Conservation (phyloP, 768 basidiomycete species). For the Agaricus subrufescens region DNA sequence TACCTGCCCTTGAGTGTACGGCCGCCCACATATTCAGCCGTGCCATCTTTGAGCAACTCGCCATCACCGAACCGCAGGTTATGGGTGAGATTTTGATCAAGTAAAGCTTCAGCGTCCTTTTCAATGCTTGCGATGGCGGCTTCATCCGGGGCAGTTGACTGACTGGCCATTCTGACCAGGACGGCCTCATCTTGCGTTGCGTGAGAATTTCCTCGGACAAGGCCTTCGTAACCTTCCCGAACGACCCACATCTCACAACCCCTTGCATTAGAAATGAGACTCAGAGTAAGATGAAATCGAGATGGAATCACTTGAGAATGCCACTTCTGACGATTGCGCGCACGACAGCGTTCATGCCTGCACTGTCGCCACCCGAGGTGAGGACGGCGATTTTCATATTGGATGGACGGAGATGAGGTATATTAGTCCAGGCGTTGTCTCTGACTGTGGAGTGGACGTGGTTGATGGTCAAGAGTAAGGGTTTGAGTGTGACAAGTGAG, state of each 20-base stretch:
- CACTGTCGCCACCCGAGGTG: conserved; percentile 96
- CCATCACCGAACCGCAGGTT: conserved; percentile 86
- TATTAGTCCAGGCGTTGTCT: not conserved
- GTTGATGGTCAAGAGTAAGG: not conserved
- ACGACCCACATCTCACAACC: conserved; percentile 96
- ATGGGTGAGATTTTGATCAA: conserved; percentile 43
- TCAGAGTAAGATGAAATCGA: not conserved
- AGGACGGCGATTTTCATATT: conserved; percentile 89
- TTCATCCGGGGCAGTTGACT: conserved; percentile 12
- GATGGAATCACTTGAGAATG: conserved; percentile 70
- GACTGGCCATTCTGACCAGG: conserved; percentile 17
- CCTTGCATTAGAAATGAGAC: conserved; percentile 35
- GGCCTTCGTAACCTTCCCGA: conserved; percentile 97
- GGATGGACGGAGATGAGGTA: not conserved
- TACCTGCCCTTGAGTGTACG: conserved; percentile 84
- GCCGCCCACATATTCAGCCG: conserved; percentile 64
- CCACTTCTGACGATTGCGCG: conserved; percentile 90
- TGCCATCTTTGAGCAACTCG: conserved; percentile 71
- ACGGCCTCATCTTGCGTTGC: conserved; percentile 16
- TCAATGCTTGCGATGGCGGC: conserved; percentile 19
- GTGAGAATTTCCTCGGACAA: conserved; percentile 84
- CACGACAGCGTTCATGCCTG: conserved; percentile 96
- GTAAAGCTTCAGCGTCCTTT: conserved; percentile 18
- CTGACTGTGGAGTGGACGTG: not conserved
- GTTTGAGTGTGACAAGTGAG: not conserved